phyloP scores from a whole-genome alignment of 192 early-diverging fungal species.

The Backusella luteola region DNA sequence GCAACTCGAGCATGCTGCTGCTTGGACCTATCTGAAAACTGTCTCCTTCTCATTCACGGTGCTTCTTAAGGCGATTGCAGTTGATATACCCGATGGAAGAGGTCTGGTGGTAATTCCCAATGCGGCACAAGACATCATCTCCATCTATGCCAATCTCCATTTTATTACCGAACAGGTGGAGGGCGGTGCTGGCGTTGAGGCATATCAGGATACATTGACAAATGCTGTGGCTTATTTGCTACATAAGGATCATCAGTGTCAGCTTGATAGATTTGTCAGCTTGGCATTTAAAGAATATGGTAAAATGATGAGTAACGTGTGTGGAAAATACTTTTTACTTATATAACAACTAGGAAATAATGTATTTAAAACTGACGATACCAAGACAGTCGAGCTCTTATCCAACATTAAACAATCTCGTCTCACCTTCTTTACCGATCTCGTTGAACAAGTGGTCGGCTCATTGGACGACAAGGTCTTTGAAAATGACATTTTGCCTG shows the following conservation, averaged over 20 bases:
- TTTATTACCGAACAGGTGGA: slow-evolving; percentile 49
- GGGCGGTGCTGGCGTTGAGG: slow-evolving; percentile 41
- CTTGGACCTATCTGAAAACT: slow-evolving; percentile 51
- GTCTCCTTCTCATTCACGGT: slow-evolving; percentile 50
- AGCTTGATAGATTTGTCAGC: slow-evolving; percentile 20
- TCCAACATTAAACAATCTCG: slow-evolving; percentile 36
- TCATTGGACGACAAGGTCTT: slow-evolving; percentile 42
- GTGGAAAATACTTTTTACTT: not conserved
- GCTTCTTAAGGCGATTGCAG: slow-evolving; percentile 42
- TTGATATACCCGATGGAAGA: slow-evolving; percentile 22
- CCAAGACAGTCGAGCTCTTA: not conserved
- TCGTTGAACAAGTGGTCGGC: slow-evolving; percentile 47
- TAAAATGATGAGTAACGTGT: not conserved
- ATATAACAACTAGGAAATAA: not conserved
- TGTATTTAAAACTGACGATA: slow-evolving; percentile 2
- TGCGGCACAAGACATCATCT: slow-evolving; percentile 33
- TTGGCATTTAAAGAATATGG: slow-evolving; percentile 31
- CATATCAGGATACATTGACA: slow-evolving; percentile 48
- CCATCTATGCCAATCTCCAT: slow-evolving; percentile 47
- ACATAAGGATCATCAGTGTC: slow-evolving; percentile 18
- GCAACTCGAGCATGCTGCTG: not conserved
- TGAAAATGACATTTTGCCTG: slow-evolving; percentile 44
- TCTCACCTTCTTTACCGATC: slow-evolving; percentile 44
- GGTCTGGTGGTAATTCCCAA: slow-evolving; percentile 10
- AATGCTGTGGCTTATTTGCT: slow-evolving; percentile 41